Conservation (phyloP, 2,329 filamentous ascomycete species). For the Colletotrichum falcatum region DNA sequence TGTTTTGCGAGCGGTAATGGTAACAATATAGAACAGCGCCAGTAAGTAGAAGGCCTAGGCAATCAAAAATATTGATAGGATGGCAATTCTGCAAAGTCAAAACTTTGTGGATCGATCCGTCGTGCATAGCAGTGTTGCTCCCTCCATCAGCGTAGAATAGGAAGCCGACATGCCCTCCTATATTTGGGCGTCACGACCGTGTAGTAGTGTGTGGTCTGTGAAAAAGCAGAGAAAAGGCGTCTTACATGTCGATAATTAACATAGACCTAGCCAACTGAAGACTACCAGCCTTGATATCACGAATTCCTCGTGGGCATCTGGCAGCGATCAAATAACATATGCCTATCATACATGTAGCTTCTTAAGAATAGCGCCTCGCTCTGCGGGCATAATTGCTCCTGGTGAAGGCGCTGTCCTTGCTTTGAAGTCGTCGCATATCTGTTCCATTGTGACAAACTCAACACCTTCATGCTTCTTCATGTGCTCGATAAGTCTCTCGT, state of each 20-base stretch:
- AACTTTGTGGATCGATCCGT: too few species aligned
- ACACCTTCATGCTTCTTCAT: conserved; percentile 73
- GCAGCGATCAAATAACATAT: neutral
- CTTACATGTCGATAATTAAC: too few species aligned
- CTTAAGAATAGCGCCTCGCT: conserved; percentile 64
- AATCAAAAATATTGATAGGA: too few species aligned
- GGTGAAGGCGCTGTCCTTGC: conserved; percentile 67
- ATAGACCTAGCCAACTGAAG: too few species aligned
- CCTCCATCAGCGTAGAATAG: too few species aligned
- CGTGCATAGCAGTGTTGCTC: too few species aligned
- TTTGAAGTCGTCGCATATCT: conserved; percentile 81
- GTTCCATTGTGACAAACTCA: conserved; percentile 76
- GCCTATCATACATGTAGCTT: conserved; percentile 43
- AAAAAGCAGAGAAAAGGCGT: too few species aligned
- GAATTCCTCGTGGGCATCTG: neutral
- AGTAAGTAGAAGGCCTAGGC: neutral
- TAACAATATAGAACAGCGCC: neutral
- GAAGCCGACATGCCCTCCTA: too few species aligned
- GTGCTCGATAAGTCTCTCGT: conserved; percentile 76
- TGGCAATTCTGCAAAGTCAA: too few species aligned
- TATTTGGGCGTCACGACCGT: too few species aligned
- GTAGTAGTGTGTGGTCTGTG: too few species aligned
- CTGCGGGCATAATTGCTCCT: conserved; percentile 72
- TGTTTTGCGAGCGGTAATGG: neutral
- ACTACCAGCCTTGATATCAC: neutral